Evolutionary conservation across 2,329 filamentous ascomycete species (phyloP), one percentile per base, ranked within the genome.

Genomic region (Parafenestella ontariensis): DNA sequence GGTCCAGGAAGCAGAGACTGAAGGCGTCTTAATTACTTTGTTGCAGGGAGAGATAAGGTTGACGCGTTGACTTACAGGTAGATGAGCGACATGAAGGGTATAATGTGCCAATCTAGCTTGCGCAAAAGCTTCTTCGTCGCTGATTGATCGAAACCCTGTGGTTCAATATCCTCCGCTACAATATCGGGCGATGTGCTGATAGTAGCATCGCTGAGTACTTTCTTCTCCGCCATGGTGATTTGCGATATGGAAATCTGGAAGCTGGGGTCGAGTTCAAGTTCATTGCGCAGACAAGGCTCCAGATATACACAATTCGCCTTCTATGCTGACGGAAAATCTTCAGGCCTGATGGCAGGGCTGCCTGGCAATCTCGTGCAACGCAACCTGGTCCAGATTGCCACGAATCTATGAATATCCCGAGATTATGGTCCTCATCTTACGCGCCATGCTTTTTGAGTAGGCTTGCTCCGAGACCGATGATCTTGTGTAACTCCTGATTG

Each of bases 1-100:
- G 74, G 63, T 82, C 80, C 29, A 83, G 70, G 71, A 85, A 85
- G 47, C 81, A 83, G 11, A 83, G 74, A 3, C 78, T 73, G 15
- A 1, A n/a, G 24, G 17, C 31, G 9, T 33, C 11, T 11, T 15
- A 24, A 5, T 23, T 21, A 47, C 13, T 28, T 21, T 21, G 20
- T 40, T 52, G 40, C 45, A 53, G 52, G 41, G 40, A 49, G 2
- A 49, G 29, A 13, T 42, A 18, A 11, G 20, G 24, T 39, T 2
- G 21, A 31, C n/a, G 23, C 24, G 36, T 54, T 39, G 39, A 65
- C 73, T 55, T 53, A 79, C 75, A 87, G 73, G 58, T 87, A 87
- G 17, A 88, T 79, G 0, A 87, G 66, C 3, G 84, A 81, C 57
- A 87, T 80, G 69, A 86, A 83, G 1, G 85, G 85, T 40, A 87